Evolutionary conservation across 305 asterid genomes (phyloP), one percentile per base, ranked within the genome.

Genomic region (Andrographis paniculata): DNA sequence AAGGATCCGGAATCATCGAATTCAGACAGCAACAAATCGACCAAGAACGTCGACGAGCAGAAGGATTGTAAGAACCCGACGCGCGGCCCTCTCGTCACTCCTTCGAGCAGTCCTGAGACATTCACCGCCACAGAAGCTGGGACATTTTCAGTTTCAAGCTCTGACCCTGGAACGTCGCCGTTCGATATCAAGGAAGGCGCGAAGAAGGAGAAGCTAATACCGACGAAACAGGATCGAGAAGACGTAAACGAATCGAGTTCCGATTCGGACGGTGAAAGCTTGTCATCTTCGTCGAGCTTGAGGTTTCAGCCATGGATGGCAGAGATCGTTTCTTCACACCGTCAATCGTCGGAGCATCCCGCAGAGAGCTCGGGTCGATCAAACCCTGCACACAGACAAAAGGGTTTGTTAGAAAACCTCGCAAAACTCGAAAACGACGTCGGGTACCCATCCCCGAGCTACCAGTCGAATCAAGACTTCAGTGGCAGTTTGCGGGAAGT

Each of bases 291-390:
- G 7, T 79, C 95, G n/a, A 91, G 94, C 59, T 70, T 80, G 44
- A 72, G 94, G 65, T 87, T 91, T 56, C 96, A 86, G 69, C 98
- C 99, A 5, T 87, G 95, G 95, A 74, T 86, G 65, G 82, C 79
- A 1, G 95, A 85, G 17, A 63, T 78, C 1, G 67, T 70, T 45
- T 62, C 17, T 36, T 68, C 83, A 1, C 78, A 59, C 24, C 67
- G 71, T 50, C 83, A 81, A 41, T 71, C 82, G 24, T 48, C 67
- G 14, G 80, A 73, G 13, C 70, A 50, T 56, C 17, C 56, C 1
- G 82, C 69, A 6, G 82, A 73, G 58, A 64, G 64, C 59, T 71
- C 82, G 0, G 75, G 72, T 46, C 65, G 76, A 51, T 57, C 73
- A 22, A 64, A 58, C 27, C 66, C 63, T 22, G n/a, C 59, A 67